Conservation (phyloP, 2,329 filamentous ascomycete species). For the Ceratocystiopsis minuta region DNA sequence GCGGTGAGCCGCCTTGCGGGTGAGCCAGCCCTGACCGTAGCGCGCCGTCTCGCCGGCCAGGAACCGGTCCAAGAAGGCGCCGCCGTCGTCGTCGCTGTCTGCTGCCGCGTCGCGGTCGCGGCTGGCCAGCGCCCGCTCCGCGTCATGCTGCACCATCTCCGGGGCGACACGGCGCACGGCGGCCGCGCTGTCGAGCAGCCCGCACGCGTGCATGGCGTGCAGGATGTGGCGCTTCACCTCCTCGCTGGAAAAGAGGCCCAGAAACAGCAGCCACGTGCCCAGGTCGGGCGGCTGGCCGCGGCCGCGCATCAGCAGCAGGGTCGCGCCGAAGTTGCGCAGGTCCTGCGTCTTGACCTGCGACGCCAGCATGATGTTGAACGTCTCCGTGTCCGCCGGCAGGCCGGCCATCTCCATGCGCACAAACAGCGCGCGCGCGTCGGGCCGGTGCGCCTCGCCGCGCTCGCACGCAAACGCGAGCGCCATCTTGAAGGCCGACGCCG, state of each 20-base stretch:
- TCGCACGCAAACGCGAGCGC: conserved; percentile 24
- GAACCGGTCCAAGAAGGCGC: conserved; percentile 17
- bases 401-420: conserved; percentile 18
- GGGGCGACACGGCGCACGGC: conserved; percentile 21
- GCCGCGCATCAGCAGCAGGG: conserved; percentile 23
- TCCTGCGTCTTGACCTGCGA: conserved; percentile 22
- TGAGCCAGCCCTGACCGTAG: conserved; percentile 30
- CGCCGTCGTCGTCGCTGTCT: conserved; percentile 15
- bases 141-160: conserved; percentile 25
- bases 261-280: conserved; percentile 29
- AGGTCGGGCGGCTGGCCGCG: conserved; percentile 23
- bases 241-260: conserved; percentile 39
- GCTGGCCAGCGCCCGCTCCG: conserved; percentile 18
- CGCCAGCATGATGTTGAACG: conserved; percentile 30
- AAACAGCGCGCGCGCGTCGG: conserved; percentile 18
- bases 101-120: background rate
- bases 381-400: conserved; percentile 25
- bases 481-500: conserved; percentile 23
- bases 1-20: conserved; percentile 17
- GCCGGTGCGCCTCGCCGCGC: conserved; percentile 12
- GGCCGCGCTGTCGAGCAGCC: conserved; percentile 21
- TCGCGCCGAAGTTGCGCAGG: conserved; percentile 22
- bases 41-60: conserved; percentile 21
- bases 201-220: conserved; percentile 26
- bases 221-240: conserved; percentile 30